Conservation (phyloP, 2,329 filamentous ascomycete species). For the Dactylellina cionopaga region DNA sequence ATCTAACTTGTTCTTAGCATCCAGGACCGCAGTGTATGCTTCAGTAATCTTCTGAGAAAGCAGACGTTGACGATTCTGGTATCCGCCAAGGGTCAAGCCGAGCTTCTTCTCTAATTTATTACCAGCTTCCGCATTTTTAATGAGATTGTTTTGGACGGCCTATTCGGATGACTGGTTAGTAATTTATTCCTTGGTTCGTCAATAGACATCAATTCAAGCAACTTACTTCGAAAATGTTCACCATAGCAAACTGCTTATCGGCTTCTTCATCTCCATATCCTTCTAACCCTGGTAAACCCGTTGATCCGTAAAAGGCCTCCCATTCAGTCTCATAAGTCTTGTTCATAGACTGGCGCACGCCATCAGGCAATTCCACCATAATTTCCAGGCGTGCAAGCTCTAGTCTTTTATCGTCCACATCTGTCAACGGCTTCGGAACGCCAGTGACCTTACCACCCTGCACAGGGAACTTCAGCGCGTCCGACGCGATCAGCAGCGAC, state of each 20-base stretch:
- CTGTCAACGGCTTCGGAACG: constrained; percentile 69
- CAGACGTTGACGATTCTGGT: constrained; percentile 83
- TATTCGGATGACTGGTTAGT: constrained; percentile 58
- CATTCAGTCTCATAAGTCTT: constrained; percentile 65
- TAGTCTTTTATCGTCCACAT: constrained; percentile 76
- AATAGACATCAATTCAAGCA: not conserved
- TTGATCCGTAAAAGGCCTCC: constrained; percentile 66
- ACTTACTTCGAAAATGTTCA: constrained; percentile 77
- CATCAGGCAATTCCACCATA: constrained; percentile 71
- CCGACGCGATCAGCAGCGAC: constrained; percentile 80
- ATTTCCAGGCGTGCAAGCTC: constrained; percentile 81
- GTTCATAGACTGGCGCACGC: constrained; percentile 65
- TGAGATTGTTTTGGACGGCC: constrained; percentile 77
- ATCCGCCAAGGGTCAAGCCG: constrained; percentile 85
- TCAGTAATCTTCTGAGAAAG: constrained; percentile 81
- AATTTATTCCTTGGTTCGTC: not conserved
- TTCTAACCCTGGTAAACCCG: constrained; percentile 78
- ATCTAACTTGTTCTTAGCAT: constrained; percentile 76
- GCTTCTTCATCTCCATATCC: constrained; percentile 81
- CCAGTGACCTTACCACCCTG: constrained; percentile 73
- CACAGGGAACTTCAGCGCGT: constrained; percentile 79
- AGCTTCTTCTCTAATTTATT: constrained; percentile 95
- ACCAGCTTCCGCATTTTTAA: constrained; percentile 78
- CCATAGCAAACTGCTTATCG: constrained; percentile 72
- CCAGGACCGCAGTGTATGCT: constrained; percentile 77